Percentiles rank a stretch among this genome's conserved stretches.
Evolutionary conservation across 2,329 filamentous ascomycete genomes (phyloP).

Genomic region (Aspergillus sp.): DNA sequence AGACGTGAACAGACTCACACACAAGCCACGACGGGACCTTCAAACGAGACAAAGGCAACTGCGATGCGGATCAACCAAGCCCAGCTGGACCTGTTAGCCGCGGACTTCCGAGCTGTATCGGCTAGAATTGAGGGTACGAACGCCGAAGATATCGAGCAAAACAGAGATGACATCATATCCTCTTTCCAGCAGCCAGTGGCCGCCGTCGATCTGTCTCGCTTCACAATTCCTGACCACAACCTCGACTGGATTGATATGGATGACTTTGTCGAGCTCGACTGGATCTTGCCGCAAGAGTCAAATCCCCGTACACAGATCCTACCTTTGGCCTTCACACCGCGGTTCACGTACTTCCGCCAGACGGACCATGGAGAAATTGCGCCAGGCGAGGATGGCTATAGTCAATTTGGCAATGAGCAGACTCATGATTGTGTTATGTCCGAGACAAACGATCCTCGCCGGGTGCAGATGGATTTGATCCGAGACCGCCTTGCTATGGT

Average conservation of each 20-base stretch:
- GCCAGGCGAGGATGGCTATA: conserved; percentile 69
- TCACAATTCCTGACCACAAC: conserved; percentile 92
- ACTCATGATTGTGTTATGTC: conserved; percentile 97
- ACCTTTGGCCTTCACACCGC: conserved; percentile 84
- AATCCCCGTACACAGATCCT: conserved; percentile 93
- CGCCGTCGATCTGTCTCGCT: conserved; percentile 65
- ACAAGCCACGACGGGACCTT: conserved; percentile 61
- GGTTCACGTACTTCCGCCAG: conserved; percentile 94
- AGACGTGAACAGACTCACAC: conserved; percentile 86
- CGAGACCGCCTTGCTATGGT: conserved; percentile 72
- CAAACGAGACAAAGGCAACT: conserved; percentile 72
- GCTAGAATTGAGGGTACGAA: conserved; percentile 79
- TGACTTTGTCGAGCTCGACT: conserved; percentile 96
- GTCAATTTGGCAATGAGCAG: conserved; percentile 84
- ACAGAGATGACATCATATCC: conserved; percentile 52
- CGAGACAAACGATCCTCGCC: conserved; percentile 76
- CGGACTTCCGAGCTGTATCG: conserved; percentile 87
- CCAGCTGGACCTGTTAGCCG: conserved; percentile 83
- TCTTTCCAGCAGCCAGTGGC: conserved; percentile 48
- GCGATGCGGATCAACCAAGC: conserved; percentile 95
- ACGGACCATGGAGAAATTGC: conserved; percentile 81
- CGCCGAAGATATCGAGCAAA: conserved; percentile 62
- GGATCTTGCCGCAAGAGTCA: conserved; percentile 82
- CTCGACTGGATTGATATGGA: conserved; percentile 99
- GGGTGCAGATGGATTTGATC: conserved; percentile 81